These are phyloP conservation scores for Aspergillus olivimuriae DNA, from an alignment of 495 filamentous ascomycete species.

Conservation along the genomic window DNA sequence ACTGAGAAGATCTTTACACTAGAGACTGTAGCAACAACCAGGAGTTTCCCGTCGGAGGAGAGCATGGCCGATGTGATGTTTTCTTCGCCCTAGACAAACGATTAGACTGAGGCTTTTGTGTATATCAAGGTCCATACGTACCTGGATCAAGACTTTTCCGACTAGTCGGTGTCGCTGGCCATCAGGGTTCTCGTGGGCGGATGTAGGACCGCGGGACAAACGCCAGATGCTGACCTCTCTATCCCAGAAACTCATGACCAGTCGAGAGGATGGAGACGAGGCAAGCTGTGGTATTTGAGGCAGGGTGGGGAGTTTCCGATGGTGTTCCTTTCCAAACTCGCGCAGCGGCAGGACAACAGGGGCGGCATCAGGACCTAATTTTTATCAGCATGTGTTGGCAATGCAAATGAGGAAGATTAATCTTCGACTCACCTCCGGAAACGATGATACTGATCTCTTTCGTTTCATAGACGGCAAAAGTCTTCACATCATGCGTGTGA, in stretches of 20 bases:
- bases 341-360: conserved; percentile 76
- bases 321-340: conserved; percentile 73
- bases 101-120: neutral
- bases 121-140: no score
- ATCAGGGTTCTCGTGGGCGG: conserved; percentile 37
- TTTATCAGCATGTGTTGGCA: conserved; percentile 27
- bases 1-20: conserved; percentile 72
- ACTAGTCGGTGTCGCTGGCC: conserved; percentile 52
- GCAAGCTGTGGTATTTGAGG: conserved; percentile 69
- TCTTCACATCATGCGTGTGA: conserved; percentile 90
- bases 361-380: conserved; percentile 71
- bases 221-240: conserved; percentile 82
- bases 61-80: conserved; percentile 78
- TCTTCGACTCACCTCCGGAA: conserved; percentile 65
- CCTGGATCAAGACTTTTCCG: conserved; percentile 62
- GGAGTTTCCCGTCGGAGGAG: conserved; percentile 62
- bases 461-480: conserved; percentile 85
- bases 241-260: conserved; percentile 92
- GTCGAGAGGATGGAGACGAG: conserved; percentile 61
- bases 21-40: conserved; percentile 69
- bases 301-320: conserved; percentile 68
- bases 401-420: neutral
- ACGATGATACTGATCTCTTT: conserved; percentile 78
- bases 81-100: conserved; percentile 58
- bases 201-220: conserved; percentile 36